Evolutionary conservation across 805 yeast species (phyloP).

Genomic region (Wickerhamiella australiensis): DNA sequence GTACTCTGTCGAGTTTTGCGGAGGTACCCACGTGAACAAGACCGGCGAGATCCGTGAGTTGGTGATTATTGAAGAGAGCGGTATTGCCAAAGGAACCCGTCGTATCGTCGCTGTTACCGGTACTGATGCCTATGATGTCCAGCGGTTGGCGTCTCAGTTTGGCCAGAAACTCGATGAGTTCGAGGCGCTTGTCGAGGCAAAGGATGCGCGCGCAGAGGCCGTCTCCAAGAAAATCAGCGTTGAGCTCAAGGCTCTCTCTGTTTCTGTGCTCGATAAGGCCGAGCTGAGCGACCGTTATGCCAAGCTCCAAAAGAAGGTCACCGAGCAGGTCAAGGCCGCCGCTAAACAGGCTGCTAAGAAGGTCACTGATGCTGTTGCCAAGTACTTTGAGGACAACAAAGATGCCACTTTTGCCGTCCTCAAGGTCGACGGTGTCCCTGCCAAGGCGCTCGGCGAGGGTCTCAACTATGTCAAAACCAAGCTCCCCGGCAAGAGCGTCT

Average conservation of each 20-base stretch:
- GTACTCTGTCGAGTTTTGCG: constrained; percentile 89
- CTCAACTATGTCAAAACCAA: constrained; percentile 47
- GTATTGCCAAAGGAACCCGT: constrained; percentile 97
- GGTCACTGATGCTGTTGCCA: constrained; percentile 63
- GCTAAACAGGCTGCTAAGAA: constrained; percentile 81
- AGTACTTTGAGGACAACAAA: constrained; percentile 48
- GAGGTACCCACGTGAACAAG: constrained; percentile 93
- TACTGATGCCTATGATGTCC: constrained; percentile 77
- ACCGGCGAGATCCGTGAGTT: constrained; percentile 90
- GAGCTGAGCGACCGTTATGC: constrained; percentile 60
- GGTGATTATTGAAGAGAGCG: constrained; percentile 84
- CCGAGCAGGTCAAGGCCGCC: constrained; percentile 75
- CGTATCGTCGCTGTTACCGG: constrained; percentile 97
- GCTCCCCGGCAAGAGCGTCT: constrained; percentile 19
- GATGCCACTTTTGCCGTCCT: constrained; percentile 51
- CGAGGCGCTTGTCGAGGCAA: constrained; percentile 33
- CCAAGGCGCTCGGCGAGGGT: constrained; percentile 91
- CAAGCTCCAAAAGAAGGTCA: constrained; percentile 71
- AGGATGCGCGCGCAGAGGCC: constrained; percentile 55
- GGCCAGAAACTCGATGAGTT: constrained; percentile 47
- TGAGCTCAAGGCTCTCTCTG: constrained; percentile 63
- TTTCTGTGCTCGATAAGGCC: constrained; percentile 71
- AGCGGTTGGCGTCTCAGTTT: constrained; percentile 67
- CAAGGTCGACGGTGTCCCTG: constrained; percentile 46
- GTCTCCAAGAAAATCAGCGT: constrained; percentile 75